Evolutionary conservation across 1,139 yeast species (phyloP), one percentile per base, ranked within the genome.

Genomic region (Kodamaea arcana): DNA sequence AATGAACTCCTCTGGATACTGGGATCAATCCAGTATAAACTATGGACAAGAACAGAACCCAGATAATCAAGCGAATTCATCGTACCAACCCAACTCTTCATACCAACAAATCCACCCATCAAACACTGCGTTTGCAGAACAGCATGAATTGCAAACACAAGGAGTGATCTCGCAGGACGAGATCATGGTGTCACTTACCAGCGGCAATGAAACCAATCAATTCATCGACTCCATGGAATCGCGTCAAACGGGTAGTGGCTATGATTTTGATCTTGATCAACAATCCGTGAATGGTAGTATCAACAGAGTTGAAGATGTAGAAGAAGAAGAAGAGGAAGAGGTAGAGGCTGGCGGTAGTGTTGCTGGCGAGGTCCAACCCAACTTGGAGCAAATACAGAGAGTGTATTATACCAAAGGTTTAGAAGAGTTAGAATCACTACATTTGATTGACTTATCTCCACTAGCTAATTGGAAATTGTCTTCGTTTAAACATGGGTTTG

Each of bases 401-500:
- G 71, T 69, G 3, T 73, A 68, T 43, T 67, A 69, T 39, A 40
- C 58, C 7, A 60, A 61, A 37, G 85, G 82, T 0, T 54, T 80
- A 2, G 71, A 71, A 37, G 78, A 75, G 36, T 56, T 82, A 42
- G 90, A 83, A 40, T 57, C 61, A 4, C 50, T 68, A 22, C 88
- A 85, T 9, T 52, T 78, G 12, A 62, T 73, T 3, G 97, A 92
- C 53, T 72, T 92, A 13, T 87, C 95, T 1, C 79, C 82, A 8
- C 61, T 84, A 21, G 97, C 95, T 0, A 72, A 81, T 25, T 92
- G 98, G 97, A 75, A 80, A 30, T 78, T 87, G 0, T 84, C 95
- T 1, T 82, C 95, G 0, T 64, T 41, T 48, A 92, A 90, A 48
- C 74, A 73, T 15, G 94, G 92, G 0, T 79, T 69, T 47, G 94